These are phyloP conservation scores for Simmondsia chinensis DNA, from an alignment of 148 eudicot species.

Conservation along the genomic window DNA sequence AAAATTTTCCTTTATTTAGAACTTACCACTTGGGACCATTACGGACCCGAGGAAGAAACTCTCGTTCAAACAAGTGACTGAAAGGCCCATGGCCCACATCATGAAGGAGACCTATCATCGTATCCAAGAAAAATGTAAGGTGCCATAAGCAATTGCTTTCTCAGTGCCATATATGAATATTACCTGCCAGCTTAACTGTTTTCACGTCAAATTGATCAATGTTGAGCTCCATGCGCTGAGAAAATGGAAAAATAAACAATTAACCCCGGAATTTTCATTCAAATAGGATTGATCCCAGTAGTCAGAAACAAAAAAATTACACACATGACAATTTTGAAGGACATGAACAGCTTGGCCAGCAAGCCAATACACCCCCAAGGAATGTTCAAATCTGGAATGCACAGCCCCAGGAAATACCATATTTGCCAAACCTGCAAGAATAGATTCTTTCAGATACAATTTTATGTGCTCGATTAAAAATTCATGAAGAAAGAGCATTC, in stretches of 20 bases:
- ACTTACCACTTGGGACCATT: conserved; percentile 47
- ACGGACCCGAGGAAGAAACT: conserved; percentile 64
- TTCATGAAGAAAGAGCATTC: no score
- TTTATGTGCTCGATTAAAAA: no score
- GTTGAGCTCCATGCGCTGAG: conserved; percentile 67
- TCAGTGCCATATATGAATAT: background rate
- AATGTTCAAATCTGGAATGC: conserved; percentile 90
- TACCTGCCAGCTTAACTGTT: conserved; percentile 85
- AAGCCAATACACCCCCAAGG: conserved; percentile 93
- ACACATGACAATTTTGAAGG: conserved; percentile 51
- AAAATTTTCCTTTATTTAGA: background rate
- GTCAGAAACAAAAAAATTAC: conserved; percentile 1
- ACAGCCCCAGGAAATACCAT: conserved; percentile 92
- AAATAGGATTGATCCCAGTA: no score
- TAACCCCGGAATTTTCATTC: background rate
- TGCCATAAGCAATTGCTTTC: background rate
- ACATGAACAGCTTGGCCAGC: conserved; percentile 65
- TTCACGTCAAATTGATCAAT: conserved; percentile 60
- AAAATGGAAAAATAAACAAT: background rate
- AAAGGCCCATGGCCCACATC: conserved; percentile 94
- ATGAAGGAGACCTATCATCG: conserved; percentile 55
- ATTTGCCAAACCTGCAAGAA: conserved; percentile 53
- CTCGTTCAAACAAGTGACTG: conserved; percentile 77
- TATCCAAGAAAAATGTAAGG: background rate
- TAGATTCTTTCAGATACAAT: no score